Evolutionary conservation across 1,284 basidiomycete genomes (phyloP), one percentile per base, ranked within the genome.

Genomic region (Polyporus tsugae): DNA sequence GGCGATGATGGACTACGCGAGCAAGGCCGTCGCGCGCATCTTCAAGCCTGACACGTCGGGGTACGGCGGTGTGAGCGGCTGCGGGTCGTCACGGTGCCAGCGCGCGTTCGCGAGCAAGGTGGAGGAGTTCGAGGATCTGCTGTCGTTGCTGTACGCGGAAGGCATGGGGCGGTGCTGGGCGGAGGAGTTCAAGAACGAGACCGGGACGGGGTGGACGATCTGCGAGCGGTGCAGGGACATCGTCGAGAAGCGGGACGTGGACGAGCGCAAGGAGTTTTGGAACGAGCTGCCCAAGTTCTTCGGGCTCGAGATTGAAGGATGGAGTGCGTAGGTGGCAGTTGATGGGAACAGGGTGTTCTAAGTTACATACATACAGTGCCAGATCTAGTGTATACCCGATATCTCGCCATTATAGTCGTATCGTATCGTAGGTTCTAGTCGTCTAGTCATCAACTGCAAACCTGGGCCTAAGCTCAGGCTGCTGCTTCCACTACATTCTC

Each of bases 11-110:
- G 13, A 53, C n/a, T 38, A 53, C 10, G 42, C 22, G 49, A 59
- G 59, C 64, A 61, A 15, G 22, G 64, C 64, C 13, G 5, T 70
- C 29, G 52, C 52, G 10, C 70, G 66, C 42, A 66, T 70, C 41
- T 68, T 66, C 58, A 17, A 4, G 1, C 66, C 66, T 2, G 42
- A 63, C 4, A 17, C 46, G 22, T 6, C 29, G 3, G 17, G 39
- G 42, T 59, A 15, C 2, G 19, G 36, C 0, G 7, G 41, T 4
- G 41, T 67, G 65, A 57, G 19, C 44, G 7, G 57, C 39, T 36
- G 29, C 6, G 29, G 52, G 35, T 58, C 33, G 22, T 17, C 38
- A 25, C 41, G 52, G 35, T 70, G 70, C 49, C 7, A 29, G 36
- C 61, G 61, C 13, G n/a, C 49, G 10, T 25, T 68, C 9, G 29